Conservation (phyloP, 805 yeast genomes). For the Candida germanica region DNA sequence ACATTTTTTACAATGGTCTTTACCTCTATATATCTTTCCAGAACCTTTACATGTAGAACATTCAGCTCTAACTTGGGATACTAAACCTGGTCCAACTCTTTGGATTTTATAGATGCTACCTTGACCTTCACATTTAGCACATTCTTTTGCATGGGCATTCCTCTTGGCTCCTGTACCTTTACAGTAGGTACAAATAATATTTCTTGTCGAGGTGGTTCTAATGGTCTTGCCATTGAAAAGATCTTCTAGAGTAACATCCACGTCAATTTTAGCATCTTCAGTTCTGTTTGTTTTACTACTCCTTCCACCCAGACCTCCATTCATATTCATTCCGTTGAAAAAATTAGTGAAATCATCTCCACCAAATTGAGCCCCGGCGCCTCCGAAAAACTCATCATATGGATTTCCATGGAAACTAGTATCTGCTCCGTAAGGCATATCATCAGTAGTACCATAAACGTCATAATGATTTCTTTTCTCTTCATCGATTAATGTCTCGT, state of each 20-base stretch:
- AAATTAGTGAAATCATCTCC: slow-evolving; percentile 79
- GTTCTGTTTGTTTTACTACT: slow-evolving; percentile 37
- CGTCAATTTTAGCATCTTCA: slow-evolving; percentile 63
- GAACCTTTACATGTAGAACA: slow-evolving; percentile 72
- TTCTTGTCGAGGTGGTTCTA: slow-evolving; percentile 68
- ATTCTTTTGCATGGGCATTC: slow-evolving; percentile 51
- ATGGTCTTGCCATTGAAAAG: slow-evolving; percentile 77
- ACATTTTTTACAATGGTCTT: slow-evolving; percentile 79
- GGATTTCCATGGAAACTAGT: slow-evolving; percentile 31
- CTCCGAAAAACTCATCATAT: slow-evolving; percentile 16
- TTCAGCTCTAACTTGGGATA: slow-evolving; percentile 55
- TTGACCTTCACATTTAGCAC: slow-evolving; percentile 69
- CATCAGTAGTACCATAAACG: slow-evolving; percentile 44
- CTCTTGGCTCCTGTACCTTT: slow-evolving; percentile 72
- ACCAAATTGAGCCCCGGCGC: slow-evolving; percentile 45
- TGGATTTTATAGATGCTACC: slow-evolving; percentile 61
- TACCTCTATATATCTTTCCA: slow-evolving; percentile 57
- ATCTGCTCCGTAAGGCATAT: slow-evolving; percentile 17
- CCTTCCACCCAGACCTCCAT: slow-evolving; percentile 14
- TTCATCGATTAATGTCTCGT: slow-evolving; percentile 77
- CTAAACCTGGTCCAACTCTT: slow-evolving; percentile 72
- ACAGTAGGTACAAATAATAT: slow-evolving; percentile 70
- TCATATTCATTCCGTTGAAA: slow-evolving; percentile 44
- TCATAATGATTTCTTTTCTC: slow-evolving; percentile 58
- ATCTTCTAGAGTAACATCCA: slow-evolving; percentile 68